Evolutionary conservation across 148 eudicot genomes (phyloP).

Genomic region (Salicornia ramosissima): DNA sequence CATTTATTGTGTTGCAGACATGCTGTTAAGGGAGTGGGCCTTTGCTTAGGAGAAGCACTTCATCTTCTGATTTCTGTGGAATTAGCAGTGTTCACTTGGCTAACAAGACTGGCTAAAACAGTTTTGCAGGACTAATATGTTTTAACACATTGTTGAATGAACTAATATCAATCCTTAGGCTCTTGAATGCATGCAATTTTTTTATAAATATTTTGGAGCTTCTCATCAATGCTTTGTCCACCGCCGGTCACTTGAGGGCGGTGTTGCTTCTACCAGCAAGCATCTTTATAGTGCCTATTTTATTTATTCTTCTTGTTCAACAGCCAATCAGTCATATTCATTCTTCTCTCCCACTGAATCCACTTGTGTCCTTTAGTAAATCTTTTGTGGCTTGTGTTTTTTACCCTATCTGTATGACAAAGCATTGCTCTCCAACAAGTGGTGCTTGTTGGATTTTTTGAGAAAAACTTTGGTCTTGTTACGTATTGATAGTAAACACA

Average conservation of each 20-base stretch:
- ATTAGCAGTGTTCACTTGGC: constrained; percentile 41
- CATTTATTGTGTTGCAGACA: constrained; percentile 70
- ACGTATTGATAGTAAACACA: not conserved
- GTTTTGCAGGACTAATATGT: constrained; percentile 34
- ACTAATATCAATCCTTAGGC: constrained; percentile 25
- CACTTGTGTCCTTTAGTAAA: not conserved
- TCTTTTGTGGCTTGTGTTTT: not conserved
- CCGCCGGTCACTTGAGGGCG: not conserved
- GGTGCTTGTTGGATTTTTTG: constrained; percentile 11
- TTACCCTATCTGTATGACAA: not conserved
- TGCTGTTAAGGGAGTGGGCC: constrained; percentile 65
- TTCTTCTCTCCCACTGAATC: not conserved
- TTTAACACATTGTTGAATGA: constrained; percentile 15
- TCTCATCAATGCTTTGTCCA: not conserved
- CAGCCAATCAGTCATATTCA: not conserved
- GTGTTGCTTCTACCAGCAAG: not conserved
- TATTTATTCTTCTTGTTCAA: not conserved
- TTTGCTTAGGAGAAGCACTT: constrained; percentile 56
- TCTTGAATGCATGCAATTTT: constrained; percentile 2
- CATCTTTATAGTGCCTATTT: not conserved
- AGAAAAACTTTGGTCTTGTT: not conserved
- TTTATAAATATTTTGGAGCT: not conserved
- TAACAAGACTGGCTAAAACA: constrained; percentile 33
- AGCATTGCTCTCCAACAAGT: not conserved
- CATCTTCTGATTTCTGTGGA: constrained; percentile 55